These are phyloP conservation scores for Picea glauca DNA, from an alignment of 75 land plant species.

Conservation along the genomic window DNA sequence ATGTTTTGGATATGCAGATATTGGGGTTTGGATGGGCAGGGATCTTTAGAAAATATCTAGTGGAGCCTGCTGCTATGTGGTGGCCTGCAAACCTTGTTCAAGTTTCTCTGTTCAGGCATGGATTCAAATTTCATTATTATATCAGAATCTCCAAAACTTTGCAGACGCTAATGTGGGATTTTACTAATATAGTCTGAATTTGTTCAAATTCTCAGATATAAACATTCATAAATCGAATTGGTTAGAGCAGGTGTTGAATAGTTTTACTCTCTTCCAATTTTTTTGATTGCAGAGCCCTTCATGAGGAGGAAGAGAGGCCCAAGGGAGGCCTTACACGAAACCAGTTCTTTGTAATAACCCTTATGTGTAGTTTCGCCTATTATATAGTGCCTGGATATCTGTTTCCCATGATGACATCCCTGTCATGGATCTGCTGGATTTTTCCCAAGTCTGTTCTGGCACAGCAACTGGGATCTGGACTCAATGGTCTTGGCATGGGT, in stretches of 20 bases:
- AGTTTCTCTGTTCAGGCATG: constrained; percentile 66
- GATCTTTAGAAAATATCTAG: constrained; percentile 52
- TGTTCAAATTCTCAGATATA: too few species aligned
- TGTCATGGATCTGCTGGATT: constrained; percentile 40
- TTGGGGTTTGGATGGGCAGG: constrained; percentile 85
- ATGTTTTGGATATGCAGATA: constrained; percentile 23
- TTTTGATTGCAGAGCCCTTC: constrained; percentile 18
- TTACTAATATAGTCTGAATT: too few species aligned
- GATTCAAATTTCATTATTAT: too few species aligned
- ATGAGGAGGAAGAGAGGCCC: constrained; percentile 19
- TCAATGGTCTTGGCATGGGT: constrained; percentile 29
- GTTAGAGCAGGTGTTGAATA: too few species aligned
- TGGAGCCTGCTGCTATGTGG: constrained; percentile 81
- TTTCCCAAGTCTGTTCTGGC: constrained; percentile 26
- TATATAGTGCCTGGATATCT: constrained; percentile 31
- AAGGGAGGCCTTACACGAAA: constrained; percentile 19
- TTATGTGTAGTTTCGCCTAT: constrained; percentile 27
- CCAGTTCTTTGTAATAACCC: constrained; percentile 24
- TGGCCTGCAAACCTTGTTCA: constrained; percentile 79
- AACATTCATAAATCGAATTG: too few species aligned
- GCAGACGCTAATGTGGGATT: too few species aligned
- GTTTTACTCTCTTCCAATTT: too few species aligned
- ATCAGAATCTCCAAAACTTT: too few species aligned
- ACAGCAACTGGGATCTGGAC: constrained; percentile 34
- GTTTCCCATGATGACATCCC: constrained; percentile 22